Conservation (phyloP, 2,329 filamentous ascomycete species). For the Pseudohalonectria lignicola region DNA sequence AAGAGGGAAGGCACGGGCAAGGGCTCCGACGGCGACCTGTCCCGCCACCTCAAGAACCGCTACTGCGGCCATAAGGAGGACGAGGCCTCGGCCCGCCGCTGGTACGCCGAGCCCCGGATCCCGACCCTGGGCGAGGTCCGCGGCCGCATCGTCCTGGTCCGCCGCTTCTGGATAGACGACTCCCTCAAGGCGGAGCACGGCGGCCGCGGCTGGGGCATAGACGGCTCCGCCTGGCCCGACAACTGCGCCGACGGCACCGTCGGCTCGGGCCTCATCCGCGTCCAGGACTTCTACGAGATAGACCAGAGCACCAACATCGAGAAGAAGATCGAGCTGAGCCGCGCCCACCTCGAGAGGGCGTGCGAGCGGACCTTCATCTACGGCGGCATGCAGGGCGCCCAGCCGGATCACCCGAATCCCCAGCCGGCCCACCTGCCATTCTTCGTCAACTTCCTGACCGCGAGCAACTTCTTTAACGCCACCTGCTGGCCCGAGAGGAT, state of each 20-base stretch:
- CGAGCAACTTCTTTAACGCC: slow-evolving; percentile 87
- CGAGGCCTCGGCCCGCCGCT: slow-evolving; percentile 26
- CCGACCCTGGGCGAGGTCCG: slow-evolving; percentile 70
- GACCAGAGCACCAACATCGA: slow-evolving; percentile 63
- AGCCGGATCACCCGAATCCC: neutral
- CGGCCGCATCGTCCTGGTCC: slow-evolving; percentile 73
- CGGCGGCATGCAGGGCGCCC: slow-evolving; percentile 18
- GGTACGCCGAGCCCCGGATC: slow-evolving; percentile 70
- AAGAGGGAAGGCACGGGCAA: slow-evolving; percentile 85
- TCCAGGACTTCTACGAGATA: slow-evolving; percentile 95
- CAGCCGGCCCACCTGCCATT: slow-evolving; percentile 41
- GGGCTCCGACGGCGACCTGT: slow-evolving; percentile 69
- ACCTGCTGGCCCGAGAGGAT: slow-evolving; percentile 91
- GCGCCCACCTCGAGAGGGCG: slow-evolving; percentile 67
- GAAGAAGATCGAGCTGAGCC: slow-evolving; percentile 66
- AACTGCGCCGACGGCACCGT: slow-evolving; percentile 70
- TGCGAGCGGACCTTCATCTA: slow-evolving; percentile 37
- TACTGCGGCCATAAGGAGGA: slow-evolving; percentile 48
- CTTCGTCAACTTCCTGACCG: slow-evolving; percentile 84
- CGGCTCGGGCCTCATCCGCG: slow-evolving; percentile 61
- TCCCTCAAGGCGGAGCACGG: slow-evolving; percentile 38
- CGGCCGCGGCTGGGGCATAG: slow-evolving; percentile 44
- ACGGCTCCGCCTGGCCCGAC: slow-evolving; percentile 67
- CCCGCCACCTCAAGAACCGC: slow-evolving; percentile 58
- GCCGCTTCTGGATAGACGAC: slow-evolving; percentile 62